A percentile compares a stretch with the other conserved stretches of the same genome.
These are phyloP conservation scores for Pezicula rhizophila DNA, from an alignment of 2,329 filamentous ascomycete genomes.

Conservation along the genomic window DNA sequence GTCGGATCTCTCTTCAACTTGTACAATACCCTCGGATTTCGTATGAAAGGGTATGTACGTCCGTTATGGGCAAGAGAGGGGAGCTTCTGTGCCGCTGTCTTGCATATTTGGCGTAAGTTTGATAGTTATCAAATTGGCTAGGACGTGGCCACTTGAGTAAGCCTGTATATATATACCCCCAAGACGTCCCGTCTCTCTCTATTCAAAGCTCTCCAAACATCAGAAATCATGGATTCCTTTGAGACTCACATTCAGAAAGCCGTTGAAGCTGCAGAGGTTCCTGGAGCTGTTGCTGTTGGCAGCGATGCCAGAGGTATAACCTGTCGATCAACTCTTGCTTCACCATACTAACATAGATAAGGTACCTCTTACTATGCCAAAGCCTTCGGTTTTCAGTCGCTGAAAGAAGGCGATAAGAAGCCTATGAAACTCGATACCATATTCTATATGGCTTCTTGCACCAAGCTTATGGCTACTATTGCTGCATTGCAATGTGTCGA, in stretches of 20 bases:
- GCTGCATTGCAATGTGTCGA: conserved; percentile 48
- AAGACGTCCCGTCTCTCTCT: too few relatives aligned
- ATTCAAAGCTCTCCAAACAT: too few relatives aligned
- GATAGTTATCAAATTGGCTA: too few relatives aligned
- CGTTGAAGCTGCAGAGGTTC: not conserved
- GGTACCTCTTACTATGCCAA: conserved; percentile 2
- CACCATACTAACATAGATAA: not conserved
- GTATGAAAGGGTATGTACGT: too few relatives aligned
- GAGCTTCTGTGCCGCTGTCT: too few relatives aligned
- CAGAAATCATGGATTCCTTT: not conserved
- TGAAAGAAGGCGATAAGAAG: not conserved
- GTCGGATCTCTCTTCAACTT: too few relatives aligned
- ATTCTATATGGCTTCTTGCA: conserved; percentile 55
- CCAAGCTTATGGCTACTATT: conserved; percentile 32
- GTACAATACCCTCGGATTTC: too few relatives aligned
- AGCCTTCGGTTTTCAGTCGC: conserved; percentile 1
- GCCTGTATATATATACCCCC: too few relatives aligned
- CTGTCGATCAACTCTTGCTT: not conserved
- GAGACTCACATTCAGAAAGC: not conserved
- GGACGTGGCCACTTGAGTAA: too few relatives aligned
- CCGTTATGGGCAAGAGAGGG: too few relatives aligned
- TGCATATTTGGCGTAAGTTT: too few relatives aligned
- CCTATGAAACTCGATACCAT: conserved; percentile 43
- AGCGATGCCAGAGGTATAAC: not conserved
- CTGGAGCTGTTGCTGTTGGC: not conserved